phyloP scores from a whole-genome alignment of 208 protist species.

The Kentomonas sorsogonicus region DNA sequence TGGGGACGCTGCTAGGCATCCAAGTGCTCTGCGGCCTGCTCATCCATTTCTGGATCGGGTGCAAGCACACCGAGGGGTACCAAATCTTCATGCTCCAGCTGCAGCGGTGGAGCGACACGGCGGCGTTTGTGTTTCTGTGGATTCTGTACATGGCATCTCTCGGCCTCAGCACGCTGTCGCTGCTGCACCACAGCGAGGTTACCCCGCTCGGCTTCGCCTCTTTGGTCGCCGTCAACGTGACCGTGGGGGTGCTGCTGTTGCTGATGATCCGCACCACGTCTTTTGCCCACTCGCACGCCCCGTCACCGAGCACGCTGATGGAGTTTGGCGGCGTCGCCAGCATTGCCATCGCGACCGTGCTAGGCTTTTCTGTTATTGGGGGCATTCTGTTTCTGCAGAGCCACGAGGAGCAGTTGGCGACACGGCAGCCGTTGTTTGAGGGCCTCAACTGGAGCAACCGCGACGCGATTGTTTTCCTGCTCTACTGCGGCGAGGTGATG shows the following conservation, averaged over 20 bases:
- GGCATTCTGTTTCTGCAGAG: constrained; percentile 20
- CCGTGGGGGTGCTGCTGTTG: constrained; percentile 28
- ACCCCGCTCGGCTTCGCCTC: constrained; percentile 18
- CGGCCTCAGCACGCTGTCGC: constrained; percentile 12
- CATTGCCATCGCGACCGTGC: constrained; percentile 17
- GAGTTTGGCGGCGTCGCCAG: constrained; percentile 31
- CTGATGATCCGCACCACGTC: constrained; percentile 51
- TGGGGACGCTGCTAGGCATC: constrained; percentile 29
- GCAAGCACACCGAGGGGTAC: constrained; percentile 30
- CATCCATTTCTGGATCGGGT: constrained; percentile 47
- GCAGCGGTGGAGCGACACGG: constrained; percentile 27
- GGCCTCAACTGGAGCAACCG: constrained; percentile 25
- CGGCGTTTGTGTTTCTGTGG: constrained; percentile 30
- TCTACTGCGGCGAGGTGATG: constrained; percentile 31
- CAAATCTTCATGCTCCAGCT: constrained; percentile 15
- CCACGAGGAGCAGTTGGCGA: too few species aligned
- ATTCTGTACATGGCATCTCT: constrained; percentile 27
- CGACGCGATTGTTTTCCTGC: constrained; percentile 22
- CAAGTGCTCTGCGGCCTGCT: constrained; percentile 36
- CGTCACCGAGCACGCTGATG: constrained; percentile 23
- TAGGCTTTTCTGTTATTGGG: constrained; percentile 17
- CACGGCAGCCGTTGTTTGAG: constrained; percentile 16
- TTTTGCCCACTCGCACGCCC: constrained; percentile 9
- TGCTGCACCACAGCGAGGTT: constrained; percentile 13
- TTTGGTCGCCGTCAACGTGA: constrained; percentile 20